Evolutionary conservation across 257 asterid species (phyloP).

Genomic region (Knoxia roxburghii): DNA sequence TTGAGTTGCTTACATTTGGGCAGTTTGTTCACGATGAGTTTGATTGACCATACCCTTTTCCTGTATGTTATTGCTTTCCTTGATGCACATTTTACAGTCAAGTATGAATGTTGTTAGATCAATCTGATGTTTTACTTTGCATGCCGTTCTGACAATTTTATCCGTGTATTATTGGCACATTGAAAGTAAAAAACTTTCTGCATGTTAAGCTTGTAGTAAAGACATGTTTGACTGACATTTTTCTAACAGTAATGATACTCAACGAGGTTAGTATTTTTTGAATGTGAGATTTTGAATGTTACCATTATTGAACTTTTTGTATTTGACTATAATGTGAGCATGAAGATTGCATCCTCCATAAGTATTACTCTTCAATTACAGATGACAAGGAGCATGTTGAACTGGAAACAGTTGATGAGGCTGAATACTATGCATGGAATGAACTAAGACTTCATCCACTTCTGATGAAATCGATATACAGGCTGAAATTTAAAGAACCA

Average conservation of each 20-base stretch:
- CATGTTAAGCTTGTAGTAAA: neutral
- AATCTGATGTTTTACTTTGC: neutral
- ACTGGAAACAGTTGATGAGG: constrained; percentile 56
- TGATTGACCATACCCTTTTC: neutral
- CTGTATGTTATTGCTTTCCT: neutral
- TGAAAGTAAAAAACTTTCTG: neutral
- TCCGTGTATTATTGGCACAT: neutral
- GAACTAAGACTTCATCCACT: constrained; percentile 86
- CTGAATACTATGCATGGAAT: constrained; percentile 77
- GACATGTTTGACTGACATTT: neutral
- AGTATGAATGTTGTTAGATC: neutral
- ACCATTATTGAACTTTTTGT: neutral
- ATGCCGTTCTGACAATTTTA: neutral
- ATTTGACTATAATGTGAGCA: neutral
- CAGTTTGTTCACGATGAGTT: neutral
- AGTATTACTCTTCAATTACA: constrained; percentile 27
- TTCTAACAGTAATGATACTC: neutral
- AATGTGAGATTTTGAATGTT: neutral
- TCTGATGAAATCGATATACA: constrained; percentile 73
- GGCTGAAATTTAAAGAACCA: constrained; percentile 84
- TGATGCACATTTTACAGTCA: neutral
- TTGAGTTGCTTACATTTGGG: neutral
- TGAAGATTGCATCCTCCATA: neutral
- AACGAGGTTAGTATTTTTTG: neutral
- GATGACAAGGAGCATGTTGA: constrained; percentile 37